A percentile compares a stretch with the other conserved stretches of the same genome.
phyloP scores from a whole-genome alignment of 176 grass and related monocot genomes.

The Pharus latifolius region DNA sequence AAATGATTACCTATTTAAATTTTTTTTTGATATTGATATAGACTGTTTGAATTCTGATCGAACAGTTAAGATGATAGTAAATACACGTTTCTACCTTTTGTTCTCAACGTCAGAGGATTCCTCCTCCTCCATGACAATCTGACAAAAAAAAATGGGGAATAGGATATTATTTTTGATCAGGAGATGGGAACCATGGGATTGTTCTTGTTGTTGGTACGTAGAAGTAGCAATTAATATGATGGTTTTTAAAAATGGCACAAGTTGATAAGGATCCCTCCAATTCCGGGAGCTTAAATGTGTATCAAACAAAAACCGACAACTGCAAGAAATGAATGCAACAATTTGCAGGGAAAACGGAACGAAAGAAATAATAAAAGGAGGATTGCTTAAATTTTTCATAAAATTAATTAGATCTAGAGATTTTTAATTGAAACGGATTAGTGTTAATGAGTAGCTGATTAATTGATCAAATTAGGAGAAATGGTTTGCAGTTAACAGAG shows the following conservation, averaged over 20 bases:
- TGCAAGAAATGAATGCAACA: slow-evolving; percentile 7
- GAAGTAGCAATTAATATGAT: slow-evolving; percentile 10
- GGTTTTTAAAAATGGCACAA: not conserved
- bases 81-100: too few species aligned
- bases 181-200: not conserved
- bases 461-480: too few species aligned
- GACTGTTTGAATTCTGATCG: too few species aligned
- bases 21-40: too few species aligned
- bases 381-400: too few species aligned
- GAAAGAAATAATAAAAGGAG: too few species aligned
- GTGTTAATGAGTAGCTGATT: too few species aligned
- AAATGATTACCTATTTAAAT: too few species aligned
- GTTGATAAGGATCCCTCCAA: slow-evolving; percentile 10
- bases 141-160: not conserved
- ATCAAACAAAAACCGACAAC: slow-evolving; percentile 31
- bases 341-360: slow-evolving; percentile 3
- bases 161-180: not conserved
- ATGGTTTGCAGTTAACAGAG: not conserved
- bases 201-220: not conserved
- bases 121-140: not conserved
- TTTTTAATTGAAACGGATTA: too few species aligned
- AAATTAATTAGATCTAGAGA: too few species aligned
- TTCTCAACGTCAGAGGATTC: too few species aligned
- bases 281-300: slow-evolving; percentile 18
- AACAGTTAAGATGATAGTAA: too few species aligned